Evolutionary conservation across 1,284 basidiomycete genomes (phyloP).

Genomic region (Boletus sp.): DNA sequence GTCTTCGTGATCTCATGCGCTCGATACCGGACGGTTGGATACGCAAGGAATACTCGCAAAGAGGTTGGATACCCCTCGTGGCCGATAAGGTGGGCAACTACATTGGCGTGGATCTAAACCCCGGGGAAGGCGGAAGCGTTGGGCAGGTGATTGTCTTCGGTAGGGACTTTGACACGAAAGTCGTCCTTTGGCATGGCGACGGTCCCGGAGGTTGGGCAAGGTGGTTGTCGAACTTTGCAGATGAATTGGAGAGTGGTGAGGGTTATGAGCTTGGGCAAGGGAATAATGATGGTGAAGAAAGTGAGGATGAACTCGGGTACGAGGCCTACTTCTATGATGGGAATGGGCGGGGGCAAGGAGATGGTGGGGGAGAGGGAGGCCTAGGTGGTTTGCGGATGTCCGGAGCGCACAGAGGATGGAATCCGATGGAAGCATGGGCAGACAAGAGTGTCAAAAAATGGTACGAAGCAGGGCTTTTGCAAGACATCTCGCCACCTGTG

Average conservation of each 20-base stretch:
- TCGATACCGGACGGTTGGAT: conserved; percentile 93
- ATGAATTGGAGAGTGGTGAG: conserved; percentile 89
- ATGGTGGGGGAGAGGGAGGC: conserved; percentile 70
- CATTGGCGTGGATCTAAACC: conserved; percentile 92
- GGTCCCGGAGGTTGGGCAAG: conserved; percentile 91
- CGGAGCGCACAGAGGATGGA: conserved; percentile 88
- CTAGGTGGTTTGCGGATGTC: conserved; percentile 62
- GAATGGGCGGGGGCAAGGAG: conserved; percentile 66
- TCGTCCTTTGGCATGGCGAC: conserved; percentile 90
- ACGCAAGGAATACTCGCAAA: conserved; percentile 84
- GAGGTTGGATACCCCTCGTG: conserved; percentile 94
- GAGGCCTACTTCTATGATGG: conserved; percentile 83
- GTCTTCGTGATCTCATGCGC: conserved; percentile 75
- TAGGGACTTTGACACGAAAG: conserved; percentile 96
- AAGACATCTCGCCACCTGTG: conserved; percentile 38
- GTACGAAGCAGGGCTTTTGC: conserved; percentile 72
- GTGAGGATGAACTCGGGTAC: conserved; percentile 83
- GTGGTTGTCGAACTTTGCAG: conserved; percentile 90
- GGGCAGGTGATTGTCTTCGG: conserved; percentile 98
- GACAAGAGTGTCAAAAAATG: conserved; percentile 82
- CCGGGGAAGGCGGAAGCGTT: conserved; percentile 67
- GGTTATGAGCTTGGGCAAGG: conserved; percentile 72
- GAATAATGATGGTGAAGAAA: conserved; percentile 52
- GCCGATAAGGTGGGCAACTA: conserved; percentile 96
- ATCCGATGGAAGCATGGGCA: conserved; percentile 85